Percentiles rank a stretch among this genome's conserved stretches.
These are phyloP conservation scores for Trichoderma arundinaceum DNA, from an alignment of 2,329 filamentous ascomycete genomes.

Conservation along the genomic window DNA sequence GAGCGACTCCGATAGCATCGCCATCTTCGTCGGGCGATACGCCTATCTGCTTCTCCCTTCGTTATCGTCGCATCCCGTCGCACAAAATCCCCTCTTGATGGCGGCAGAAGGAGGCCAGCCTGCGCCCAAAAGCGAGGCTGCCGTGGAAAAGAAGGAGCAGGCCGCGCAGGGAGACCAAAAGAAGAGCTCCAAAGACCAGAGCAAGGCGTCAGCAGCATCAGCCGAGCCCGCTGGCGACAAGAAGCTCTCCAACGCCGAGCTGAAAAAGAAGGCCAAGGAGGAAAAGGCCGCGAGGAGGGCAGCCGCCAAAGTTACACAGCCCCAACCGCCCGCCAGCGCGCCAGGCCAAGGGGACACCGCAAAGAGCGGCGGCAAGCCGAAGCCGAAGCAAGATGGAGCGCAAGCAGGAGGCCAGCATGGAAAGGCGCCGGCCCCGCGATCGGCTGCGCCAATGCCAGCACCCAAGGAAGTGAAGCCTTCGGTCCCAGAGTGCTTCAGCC, in stretches of 20 bases:
- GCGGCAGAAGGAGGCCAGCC: constrained; percentile 43
- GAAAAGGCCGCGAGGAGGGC: constrained; percentile 89
- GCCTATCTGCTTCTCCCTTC: background rate
- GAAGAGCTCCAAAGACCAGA: constrained; percentile 26
- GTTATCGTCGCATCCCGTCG: background rate
- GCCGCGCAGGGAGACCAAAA: constrained; percentile 26
- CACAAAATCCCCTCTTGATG: constrained; percentile 37
- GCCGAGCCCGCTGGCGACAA: constrained; percentile 44
- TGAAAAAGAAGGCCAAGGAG: constrained; percentile 88
- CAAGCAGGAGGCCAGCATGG: constrained; percentile 41
- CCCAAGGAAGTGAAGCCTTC: constrained; percentile 63
- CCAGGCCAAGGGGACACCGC: constrained; percentile 47
- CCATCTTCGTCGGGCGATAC: background rate
- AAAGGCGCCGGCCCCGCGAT: constrained; percentile 45
- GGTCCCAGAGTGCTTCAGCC: constrained; percentile 76
- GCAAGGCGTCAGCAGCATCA: constrained; percentile 28
- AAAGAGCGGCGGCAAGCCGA: constrained; percentile 55
- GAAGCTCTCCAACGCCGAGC: constrained; percentile 74
- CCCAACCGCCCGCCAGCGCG: constrained; percentile 48
- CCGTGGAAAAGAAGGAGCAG: constrained; percentile 36
- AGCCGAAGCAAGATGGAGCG: constrained; percentile 54
- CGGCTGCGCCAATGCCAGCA: constrained; percentile 42
- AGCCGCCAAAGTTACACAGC: constrained; percentile 65
- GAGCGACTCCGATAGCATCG: background rate
- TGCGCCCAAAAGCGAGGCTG: constrained; percentile 38